phyloP scores from a whole-genome alignment of 352 stramenopile species.

The Phytophthora cactorum region DNA sequence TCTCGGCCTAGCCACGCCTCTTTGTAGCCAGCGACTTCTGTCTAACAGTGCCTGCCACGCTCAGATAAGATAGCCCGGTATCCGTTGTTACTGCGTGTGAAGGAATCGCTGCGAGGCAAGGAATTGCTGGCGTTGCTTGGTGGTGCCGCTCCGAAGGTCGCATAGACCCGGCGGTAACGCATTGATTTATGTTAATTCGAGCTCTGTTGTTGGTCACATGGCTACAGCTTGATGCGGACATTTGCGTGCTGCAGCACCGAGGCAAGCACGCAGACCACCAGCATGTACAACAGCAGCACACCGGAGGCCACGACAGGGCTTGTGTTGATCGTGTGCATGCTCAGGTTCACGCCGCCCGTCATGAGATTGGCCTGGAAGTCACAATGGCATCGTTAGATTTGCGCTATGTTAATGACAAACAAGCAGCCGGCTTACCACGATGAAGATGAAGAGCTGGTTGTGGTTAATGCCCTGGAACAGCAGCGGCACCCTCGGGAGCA shows the following conservation, averaged over 20 bases:
- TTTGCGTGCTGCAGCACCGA: conserved; percentile 55
- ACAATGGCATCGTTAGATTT: conserved; percentile 1
- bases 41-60: neutral
- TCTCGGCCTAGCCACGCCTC: conserved; percentile 21
- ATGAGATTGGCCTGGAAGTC: conserved; percentile 70
- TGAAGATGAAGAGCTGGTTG: conserved; percentile 88
- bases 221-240: conserved; percentile 75
- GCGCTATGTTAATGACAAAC: neutral
- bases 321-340: conserved; percentile 84
- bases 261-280: conserved; percentile 59
- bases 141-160: conserved; percentile 31
- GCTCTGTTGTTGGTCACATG: conserved; percentile 15
- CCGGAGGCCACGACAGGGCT: conserved; percentile 36
- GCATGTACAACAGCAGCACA: conserved; percentile 74
- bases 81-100: too few species aligned
- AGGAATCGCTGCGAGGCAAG: neutral
- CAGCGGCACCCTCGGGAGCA: conserved; percentile 66
- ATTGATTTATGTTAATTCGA: conserved; percentile 36
- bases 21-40: conserved; percentile 25
- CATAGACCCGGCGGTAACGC: conserved; percentile 7
- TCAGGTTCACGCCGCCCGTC: conserved; percentile 79
- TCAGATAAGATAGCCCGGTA: neutral
- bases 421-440: conserved; percentile 53
- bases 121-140: conserved; percentile 1
- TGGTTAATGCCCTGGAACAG: conserved; percentile 78